A percentile compares a stretch with the other conserved stretches of the same genome.
phyloP scores from a whole-genome alignment of 2,329 filamentous ascomycete genomes.

The Exophiala sp. region DNA sequence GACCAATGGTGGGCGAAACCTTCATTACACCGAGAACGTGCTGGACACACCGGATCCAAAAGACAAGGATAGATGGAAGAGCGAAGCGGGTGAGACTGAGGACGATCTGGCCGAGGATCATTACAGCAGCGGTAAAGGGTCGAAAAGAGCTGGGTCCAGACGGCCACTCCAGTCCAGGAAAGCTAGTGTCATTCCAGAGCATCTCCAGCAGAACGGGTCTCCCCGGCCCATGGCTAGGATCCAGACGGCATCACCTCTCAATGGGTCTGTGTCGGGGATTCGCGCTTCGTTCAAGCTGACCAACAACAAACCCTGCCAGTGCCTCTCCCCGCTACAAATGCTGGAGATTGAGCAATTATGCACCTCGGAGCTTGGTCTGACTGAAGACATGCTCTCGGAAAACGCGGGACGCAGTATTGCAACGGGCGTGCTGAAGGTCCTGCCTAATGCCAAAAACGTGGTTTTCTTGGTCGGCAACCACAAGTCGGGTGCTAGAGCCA shows the following conservation, averaged over 20 bases:
- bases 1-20: conserved; percentile 76
- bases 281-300: conserved; percentile 45
- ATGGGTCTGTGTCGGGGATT: conserved; percentile 31
- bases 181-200: conserved; percentile 38
- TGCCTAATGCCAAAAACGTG: conserved; percentile 34
- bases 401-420: conserved; percentile 85
- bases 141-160: conserved; percentile 39
- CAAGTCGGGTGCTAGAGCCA: conserved; percentile 74
- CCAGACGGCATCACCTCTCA: conserved; percentile 40
- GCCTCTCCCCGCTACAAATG: conserved; percentile 69
- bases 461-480: conserved; percentile 94
- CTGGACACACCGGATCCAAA: conserved; percentile 54
- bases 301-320: conserved; percentile 52
- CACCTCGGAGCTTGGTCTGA: conserved; percentile 76
- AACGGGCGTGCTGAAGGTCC: conserved; percentile 66
- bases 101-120: conserved; percentile 36
- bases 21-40: conserved; percentile 88
- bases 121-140: conserved; percentile 44
- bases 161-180: conserved; percentile 38
- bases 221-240: conserved; percentile 25
- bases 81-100: conserved; percentile 62
- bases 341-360: conserved; percentile 88
- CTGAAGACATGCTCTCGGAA: conserved; percentile 85
- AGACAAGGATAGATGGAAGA: conserved; percentile 55
- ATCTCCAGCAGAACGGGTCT: conserved; percentile 31